Evolutionary conservation across 306 rosid genomes (phyloP), one percentile per base, ranked within the genome.

Genomic region (Cicer chorassanicum): DNA sequence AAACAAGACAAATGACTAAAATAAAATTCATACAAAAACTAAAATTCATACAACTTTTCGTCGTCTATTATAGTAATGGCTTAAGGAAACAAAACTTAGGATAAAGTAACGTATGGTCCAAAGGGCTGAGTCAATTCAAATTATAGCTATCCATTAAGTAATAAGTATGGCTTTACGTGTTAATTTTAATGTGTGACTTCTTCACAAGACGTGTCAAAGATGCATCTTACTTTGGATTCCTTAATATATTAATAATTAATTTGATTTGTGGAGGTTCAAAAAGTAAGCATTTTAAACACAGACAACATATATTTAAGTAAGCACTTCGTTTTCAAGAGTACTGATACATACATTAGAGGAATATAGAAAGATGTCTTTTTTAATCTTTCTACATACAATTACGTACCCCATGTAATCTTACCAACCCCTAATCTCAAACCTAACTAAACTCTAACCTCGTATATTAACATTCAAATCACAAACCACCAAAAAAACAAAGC

Each of bases 321-420:
- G 60, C 9, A 77, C 65, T 61, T 51, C 50, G 44, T 72, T 84
- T 76, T 67, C 77, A 79, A 60, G 54, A 78, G 75, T 42, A 76
- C 55, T 6, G 70, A 61, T 65, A 48, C 36, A 63, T 81, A 79
- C 81, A 81, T 55, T 18, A 64, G 62, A 75, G 70, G 42, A 81
- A 82, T 50, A 69, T 65, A 78, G 74, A 68, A 54, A 72, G 48
- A 48, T 76, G 82, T 68, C 44, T 51, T 70, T 48, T 54, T 66
- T 38, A 45, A 48, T 19, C 73, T 64, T 73, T 82, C 82, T 12
- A 82, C 78, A 4, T 91, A 91, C 95, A 89, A 81, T 55, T 84
- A 51, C 76, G 81, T 45, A 70, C 57, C 88, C 84, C 82, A 72
- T 40, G 67, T 70, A 54, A 81, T 68, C 83, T 74, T 56, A 54